Percentiles rank a stretch among this genome's conserved stretches.
These are phyloP conservation scores for Scheffersomyces amazonensis DNA, from an alignment of 805 yeast species.

Conservation along the genomic window DNA sequence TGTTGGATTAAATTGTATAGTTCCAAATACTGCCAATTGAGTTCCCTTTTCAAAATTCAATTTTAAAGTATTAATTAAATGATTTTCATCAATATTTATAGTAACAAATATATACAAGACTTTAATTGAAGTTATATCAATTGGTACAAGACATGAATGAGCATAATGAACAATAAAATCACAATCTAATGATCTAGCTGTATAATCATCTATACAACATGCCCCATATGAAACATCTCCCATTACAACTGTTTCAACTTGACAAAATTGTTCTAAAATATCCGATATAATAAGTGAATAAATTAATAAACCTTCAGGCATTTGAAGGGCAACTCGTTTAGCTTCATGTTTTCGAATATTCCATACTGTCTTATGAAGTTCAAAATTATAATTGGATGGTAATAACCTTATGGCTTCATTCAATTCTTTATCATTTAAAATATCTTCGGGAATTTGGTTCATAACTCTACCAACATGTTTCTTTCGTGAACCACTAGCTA, in stretches of 20 bases:
- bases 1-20: constrained; percentile 95
- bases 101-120: constrained; percentile 96
- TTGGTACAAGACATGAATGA: constrained; percentile 94
- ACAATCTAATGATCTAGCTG: constrained; percentile 90
- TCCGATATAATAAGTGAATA: constrained; percentile 89
- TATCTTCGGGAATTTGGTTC: constrained; percentile 87
- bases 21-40: constrained; percentile 83
- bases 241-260: constrained; percentile 87
- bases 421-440: constrained; percentile 74
- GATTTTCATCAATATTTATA: constrained; percentile 80
- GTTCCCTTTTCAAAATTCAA: constrained; percentile 65
- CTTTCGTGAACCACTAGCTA: constrained; percentile 19
- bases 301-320: constrained; percentile 95
- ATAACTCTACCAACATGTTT: constrained; percentile 56
- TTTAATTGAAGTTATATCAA: constrained; percentile 85
- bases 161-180: constrained; percentile 96
- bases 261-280: constrained; percentile 87
- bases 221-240: constrained; percentile 99
- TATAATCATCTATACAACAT: constrained; percentile 94
- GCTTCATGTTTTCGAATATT: constrained; percentile 75
- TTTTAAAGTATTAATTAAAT: constrained; percentile 71
- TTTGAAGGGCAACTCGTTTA: constrained; percentile 85
- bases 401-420: constrained; percentile 77
- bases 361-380: constrained; percentile 94
- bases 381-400: constrained; percentile 93